A percentile compares a stretch with the other conserved stretches of the same genome.
phyloP scores from a whole-genome alignment of 257 asterid species.

The Thymus mandschuricus region DNA sequence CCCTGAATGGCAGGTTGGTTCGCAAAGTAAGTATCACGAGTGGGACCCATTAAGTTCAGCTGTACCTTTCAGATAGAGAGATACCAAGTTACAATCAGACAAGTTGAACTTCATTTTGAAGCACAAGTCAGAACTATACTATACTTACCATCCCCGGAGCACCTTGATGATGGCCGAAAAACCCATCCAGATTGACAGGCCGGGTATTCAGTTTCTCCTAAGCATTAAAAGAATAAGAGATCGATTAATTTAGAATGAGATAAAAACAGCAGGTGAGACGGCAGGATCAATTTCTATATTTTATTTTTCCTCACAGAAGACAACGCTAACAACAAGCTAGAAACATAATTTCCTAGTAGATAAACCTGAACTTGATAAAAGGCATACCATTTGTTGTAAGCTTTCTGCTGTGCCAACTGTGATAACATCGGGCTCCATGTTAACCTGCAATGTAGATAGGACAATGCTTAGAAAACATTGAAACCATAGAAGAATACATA shows the following conservation, averaged over 20 bases:
- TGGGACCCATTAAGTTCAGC: conserved; percentile 69
- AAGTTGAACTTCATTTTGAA: conserved; percentile 10
- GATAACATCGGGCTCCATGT: conserved; percentile 70
- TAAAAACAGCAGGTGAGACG: not conserved
- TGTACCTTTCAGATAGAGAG: conserved; percentile 60
- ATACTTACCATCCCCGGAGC: conserved; percentile 84
- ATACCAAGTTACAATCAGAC: conserved; percentile 27
- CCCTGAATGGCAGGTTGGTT: conserved; percentile 86
- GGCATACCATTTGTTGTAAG: conserved; percentile 86
- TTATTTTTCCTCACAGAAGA: not conserved
- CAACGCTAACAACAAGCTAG: not conserved
- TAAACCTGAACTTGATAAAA: not conserved
- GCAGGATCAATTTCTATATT: not conserved
- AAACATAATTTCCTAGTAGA: conserved; percentile 2
- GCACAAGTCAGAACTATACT: conserved; percentile 17
- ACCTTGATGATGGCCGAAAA: conserved; percentile 70
- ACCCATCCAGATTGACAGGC: conserved; percentile 77
- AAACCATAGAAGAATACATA: not conserved
- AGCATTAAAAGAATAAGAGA: conserved; percentile 27
- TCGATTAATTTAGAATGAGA: conserved; percentile 13
- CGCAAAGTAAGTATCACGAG: conserved; percentile 78
- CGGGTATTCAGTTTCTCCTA: conserved; percentile 85
- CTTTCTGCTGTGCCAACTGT: conserved; percentile 69
- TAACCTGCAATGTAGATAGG: conserved; percentile 54
- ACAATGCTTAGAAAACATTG: conserved; percentile 1